Evolutionary conservation across 2,329 filamentous ascomycete species (phyloP).

Genomic region (Aureobasidium sp.): DNA sequence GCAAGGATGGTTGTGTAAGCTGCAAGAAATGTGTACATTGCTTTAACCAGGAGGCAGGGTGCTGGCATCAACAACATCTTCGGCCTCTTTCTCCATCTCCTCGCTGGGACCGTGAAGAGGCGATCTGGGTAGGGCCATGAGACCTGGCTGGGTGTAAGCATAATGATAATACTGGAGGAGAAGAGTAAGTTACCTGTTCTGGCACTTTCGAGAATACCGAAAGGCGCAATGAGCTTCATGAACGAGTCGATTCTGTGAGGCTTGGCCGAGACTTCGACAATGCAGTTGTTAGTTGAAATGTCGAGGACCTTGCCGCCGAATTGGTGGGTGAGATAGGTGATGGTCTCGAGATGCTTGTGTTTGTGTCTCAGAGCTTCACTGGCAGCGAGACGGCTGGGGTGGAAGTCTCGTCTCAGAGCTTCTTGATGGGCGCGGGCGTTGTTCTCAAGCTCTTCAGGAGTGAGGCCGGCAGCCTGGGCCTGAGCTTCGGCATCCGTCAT

Average conservation of each 20-base stretch:
- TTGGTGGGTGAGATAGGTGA: conserved; percentile 94
- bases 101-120: conserved; percentile 72
- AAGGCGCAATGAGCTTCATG: conserved; percentile 89
- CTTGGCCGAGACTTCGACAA: conserved; percentile 94
- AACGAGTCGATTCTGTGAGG: conserved; percentile 91
- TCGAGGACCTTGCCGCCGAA: conserved; percentile 97
- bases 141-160: conserved; percentile 42
- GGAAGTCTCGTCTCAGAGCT: conserved; percentile 60
- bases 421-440: conserved; percentile 26
- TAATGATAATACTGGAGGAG: neutral
- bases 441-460: conserved; percentile 22
- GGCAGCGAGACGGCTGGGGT: conserved; percentile 76
- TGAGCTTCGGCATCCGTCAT: conserved; percentile 53
- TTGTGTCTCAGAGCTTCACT: conserved; percentile 92
- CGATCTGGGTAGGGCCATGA: conserved; percentile 94
- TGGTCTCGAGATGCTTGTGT: conserved; percentile 92
- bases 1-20: neutral
- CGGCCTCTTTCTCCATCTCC: conserved; percentile 69
- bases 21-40: conserved; percentile 14
- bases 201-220: conserved; percentile 93
- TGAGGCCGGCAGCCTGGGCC: conserved; percentile 19
- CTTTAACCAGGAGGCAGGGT: conserved; percentile 80
- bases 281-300: conserved; percentile 97
- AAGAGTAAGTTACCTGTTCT: conserved; percentile 57
- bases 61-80: conserved; percentile 91